phyloP scores from a whole-genome alignment of 2,329 filamentous ascomycete genomes.

The Neonectria magnoliae region DNA sequence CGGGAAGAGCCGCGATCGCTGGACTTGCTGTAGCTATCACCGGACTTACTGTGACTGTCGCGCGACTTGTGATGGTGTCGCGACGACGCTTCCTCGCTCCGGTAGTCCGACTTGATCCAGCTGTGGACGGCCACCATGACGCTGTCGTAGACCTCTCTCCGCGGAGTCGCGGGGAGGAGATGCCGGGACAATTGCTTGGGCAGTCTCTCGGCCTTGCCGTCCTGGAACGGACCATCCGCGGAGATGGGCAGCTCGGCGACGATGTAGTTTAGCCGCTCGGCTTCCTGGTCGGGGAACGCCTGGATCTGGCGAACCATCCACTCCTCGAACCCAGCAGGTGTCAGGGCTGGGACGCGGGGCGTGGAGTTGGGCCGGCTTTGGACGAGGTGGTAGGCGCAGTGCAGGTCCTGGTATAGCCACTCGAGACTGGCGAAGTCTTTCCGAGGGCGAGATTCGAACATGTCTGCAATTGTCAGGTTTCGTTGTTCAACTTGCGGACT shows the following conservation, averaged over 20 bases:
- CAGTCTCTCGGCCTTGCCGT: conserved; percentile 75
- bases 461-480: conserved; percentile 48
- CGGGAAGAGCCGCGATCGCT: conserved; percentile 26
- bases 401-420: conserved; percentile 64
- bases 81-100: conserved; percentile 25
- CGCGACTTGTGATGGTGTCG: conserved; percentile 32
- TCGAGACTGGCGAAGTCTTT: conserved; percentile 43
- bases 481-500: too few relatives aligned
- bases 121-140: conserved; percentile 69
- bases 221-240: conserved; percentile 63
- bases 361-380: conserved; percentile 61
- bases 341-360: conserved; percentile 72
- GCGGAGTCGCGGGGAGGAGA: conserved; percentile 71
- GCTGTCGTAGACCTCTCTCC: conserved; percentile 66
- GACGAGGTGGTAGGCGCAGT: conserved; percentile 73
- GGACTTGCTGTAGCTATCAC: conserved; percentile 11
- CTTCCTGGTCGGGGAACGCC: conserved; percentile 81
- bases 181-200: conserved; percentile 81
- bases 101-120: conserved; percentile 41
- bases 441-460: conserved; percentile 58
- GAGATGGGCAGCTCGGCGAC: conserved; percentile 76
- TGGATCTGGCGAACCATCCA: conserved; percentile 80
- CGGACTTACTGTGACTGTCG: conserved; percentile 20
- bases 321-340: conserved; percentile 71
- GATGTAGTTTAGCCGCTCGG: conserved; percentile 73